Base-by-base conservation (phyloP, 805 yeast genomes). In the Starmera quercuum region DNA sequence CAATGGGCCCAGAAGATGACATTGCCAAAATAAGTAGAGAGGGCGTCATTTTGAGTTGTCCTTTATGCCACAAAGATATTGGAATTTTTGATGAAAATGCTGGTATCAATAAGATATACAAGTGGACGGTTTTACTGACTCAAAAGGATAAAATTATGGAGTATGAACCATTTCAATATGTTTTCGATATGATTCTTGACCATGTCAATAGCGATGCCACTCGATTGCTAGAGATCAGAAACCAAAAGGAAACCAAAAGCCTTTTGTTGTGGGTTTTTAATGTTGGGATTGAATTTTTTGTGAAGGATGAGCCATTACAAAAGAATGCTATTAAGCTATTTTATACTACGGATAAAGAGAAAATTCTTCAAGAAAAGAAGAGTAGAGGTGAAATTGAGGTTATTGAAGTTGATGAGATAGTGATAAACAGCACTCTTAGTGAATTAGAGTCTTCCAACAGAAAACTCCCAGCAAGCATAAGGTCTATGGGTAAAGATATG, bases 61-160 rank as follows among this genome's bases (percentile, higher is more conserved):
- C 5, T 0, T 19, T 33, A 2, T 76, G 83, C 47, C 43, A 49
- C 0, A 3, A 24, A 1, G 7, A 27, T 1, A 18, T 77, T 3
- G 83, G 83, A 1, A 60, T 54, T 12, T 22, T 47, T 9, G 68
- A 63, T 39, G 47, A 46, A 17, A 39, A 42, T 29, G 51, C 58
- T 20, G 54, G 52, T 15, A 43, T 56, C 26, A 49, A 45, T 11
- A 68, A 60, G 38, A 26, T 80, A 2, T 63, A 63, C 57, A 81
- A 80, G 47, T 82, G 88, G 88, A 62, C 63, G 18, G 28, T 78
- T 2, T 36, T 38, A 7, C 44, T 77, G 12, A 33, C 41, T 2
- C 36, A 22, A 8, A 31, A 7, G 4, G 6, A 25, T n/a, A n/a
- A 25, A 11, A 29, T 14, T 11, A 17, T n/a, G n/a, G 66, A 60